A percentile compares a stretch with the other conserved stretches of the same genome.
Evolutionary conservation across 805 yeast species (phyloP).

Genomic region (Wickerhamiella galacta): DNA sequence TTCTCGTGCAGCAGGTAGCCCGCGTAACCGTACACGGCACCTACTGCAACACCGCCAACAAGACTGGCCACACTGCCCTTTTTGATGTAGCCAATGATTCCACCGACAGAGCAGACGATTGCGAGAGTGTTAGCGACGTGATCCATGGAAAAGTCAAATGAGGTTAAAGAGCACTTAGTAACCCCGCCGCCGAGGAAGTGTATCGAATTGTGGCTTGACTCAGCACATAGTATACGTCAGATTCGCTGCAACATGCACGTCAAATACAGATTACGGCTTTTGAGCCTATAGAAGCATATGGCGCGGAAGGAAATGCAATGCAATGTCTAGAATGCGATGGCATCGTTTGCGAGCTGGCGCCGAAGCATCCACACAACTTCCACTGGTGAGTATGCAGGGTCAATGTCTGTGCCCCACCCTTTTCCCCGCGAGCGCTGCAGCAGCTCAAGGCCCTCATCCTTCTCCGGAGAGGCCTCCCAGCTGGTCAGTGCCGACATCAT

Average conservation of each 20-base stretch:
- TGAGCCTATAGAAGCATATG: too few species aligned
- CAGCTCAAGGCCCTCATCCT: constrained; percentile 3
- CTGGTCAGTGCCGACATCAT: constrained; percentile 4
- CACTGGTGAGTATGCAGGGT: constrained; percentile 1
- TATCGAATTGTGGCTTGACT: too few species aligned
- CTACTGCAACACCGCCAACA: constrained; percentile 44
- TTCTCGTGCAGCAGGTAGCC: constrained; percentile 57
- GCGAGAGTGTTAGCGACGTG: constrained; percentile 64
- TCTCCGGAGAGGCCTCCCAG: constrained; percentile 2
- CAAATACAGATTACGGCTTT: too few species aligned
- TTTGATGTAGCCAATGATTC: constrained; percentile 48
- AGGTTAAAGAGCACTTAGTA: too few species aligned
- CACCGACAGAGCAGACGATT: constrained; percentile 53
- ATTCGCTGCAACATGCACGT: too few species aligned
- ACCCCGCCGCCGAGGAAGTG: too few species aligned
- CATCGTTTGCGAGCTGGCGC: constrained; percentile 6
- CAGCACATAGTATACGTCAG: too few species aligned
- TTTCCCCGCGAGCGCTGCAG: not conserved
- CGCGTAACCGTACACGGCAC: constrained; percentile 23
- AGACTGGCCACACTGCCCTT: constrained; percentile 68
- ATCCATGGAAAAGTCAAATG: too few species aligned
- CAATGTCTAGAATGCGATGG: constrained; percentile 21
- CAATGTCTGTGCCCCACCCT: constrained; percentile 5
- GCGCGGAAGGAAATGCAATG: too few species aligned
- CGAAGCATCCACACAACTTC: constrained; percentile 9